Conservation (phyloP, 345 rosid genomes). For the Pelargonium nanum region DNA sequence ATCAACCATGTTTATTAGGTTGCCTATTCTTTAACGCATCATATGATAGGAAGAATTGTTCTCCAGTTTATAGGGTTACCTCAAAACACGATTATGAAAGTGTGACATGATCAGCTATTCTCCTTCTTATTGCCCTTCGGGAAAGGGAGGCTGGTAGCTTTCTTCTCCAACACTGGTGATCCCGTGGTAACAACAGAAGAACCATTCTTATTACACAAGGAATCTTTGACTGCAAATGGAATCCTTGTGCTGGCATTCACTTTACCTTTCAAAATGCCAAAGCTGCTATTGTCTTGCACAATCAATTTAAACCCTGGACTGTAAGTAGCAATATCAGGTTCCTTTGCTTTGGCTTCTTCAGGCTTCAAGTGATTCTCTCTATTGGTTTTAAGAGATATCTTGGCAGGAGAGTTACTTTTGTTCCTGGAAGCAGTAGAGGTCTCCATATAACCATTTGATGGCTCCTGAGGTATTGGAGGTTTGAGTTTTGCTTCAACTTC, state of each 20-base stretch:
- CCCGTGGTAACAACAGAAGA: neutral
- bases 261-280: too few species aligned
- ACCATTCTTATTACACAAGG: slow-evolving; percentile 10
- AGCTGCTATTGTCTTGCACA: too few species aligned
- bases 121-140: neutral
- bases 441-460: slow-evolving; percentile 27
- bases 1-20: too few species aligned
- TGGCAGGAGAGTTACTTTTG: slow-evolving; percentile 21
- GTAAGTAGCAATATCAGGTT: slow-evolving; percentile 5
- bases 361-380: slow-evolving; percentile 23
- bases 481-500: too few species aligned
- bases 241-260: slow-evolving; percentile 8
- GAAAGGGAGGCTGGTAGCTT: neutral
- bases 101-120: neutral
- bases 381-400: slow-evolving; percentile 25
- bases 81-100: too few species aligned
- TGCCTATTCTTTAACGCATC: too few species aligned
- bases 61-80: too few species aligned
- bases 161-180: neutral
- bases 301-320: neutral
- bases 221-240: slow-evolving; percentile 14
- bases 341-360: slow-evolving; percentile 11
- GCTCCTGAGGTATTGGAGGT: too few species aligned
- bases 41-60: too few species aligned
- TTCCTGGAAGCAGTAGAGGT: slow-evolving; percentile 28